Evolutionary conservation across 352 stramenopile species (phyloP).

Genomic region (Phytophthora quininea): DNA sequence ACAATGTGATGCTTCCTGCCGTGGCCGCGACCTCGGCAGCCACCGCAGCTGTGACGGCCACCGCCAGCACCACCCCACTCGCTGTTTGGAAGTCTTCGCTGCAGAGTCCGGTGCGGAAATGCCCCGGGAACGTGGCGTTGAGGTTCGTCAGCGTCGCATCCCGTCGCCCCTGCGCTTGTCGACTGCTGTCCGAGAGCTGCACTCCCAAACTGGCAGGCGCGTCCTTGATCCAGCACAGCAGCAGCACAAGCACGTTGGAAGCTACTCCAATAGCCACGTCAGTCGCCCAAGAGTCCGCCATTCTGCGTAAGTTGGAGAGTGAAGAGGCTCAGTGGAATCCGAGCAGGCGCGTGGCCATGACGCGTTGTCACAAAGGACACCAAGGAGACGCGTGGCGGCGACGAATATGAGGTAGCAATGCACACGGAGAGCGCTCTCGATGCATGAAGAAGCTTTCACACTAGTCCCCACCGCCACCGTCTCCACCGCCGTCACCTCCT

Average conservation of each 20-base stretch:
- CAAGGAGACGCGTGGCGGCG: background rate
- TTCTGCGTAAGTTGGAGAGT: slow-evolving; percentile 14
- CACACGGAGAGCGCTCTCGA: background rate
- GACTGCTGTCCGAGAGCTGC: slow-evolving; percentile 23
- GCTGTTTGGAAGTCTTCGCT: slow-evolving; percentile 27
- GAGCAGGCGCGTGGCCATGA: slow-evolving; percentile 29
- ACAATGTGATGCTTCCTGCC: slow-evolving; percentile 18
- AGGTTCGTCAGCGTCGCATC: slow-evolving; percentile 6
- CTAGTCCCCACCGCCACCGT: slow-evolving; percentile 42
- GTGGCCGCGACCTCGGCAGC: slow-evolving; percentile 21
- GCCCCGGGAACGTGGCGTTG: slow-evolving; percentile 26
- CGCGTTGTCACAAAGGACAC: slow-evolving; percentile 1
- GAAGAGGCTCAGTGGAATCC: slow-evolving; percentile 4
- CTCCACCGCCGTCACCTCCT: slow-evolving; percentile 40
- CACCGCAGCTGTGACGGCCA: slow-evolving; percentile 23
- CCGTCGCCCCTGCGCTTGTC: slow-evolving; percentile 16
- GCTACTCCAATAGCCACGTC: slow-evolving; percentile 17
- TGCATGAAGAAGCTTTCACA: background rate
- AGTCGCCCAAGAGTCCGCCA: slow-evolving; percentile 20
- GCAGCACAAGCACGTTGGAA: slow-evolving; percentile 16
- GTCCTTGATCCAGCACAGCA: slow-evolving; percentile 26
- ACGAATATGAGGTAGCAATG: slow-evolving; percentile 2
- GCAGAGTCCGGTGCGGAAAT: slow-evolving; percentile 29
- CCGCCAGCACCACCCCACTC: slow-evolving; percentile 24
- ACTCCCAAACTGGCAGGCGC: slow-evolving; percentile 18